Conservation (phyloP, 192 early-diverging fungal species). For the Linnemannia schmuckeri region DNA sequence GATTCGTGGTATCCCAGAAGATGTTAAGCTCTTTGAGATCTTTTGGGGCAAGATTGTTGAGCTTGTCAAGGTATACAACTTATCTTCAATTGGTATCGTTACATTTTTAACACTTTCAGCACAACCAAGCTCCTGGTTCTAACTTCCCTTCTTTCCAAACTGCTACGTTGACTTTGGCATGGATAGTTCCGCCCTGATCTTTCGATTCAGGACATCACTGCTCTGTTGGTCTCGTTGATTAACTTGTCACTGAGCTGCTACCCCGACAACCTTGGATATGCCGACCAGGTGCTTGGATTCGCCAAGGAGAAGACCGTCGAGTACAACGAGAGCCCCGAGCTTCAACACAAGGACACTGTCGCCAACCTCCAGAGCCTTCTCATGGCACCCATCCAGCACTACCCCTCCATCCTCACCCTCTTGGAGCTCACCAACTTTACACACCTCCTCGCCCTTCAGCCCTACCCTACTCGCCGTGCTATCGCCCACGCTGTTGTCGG, state of each 20-base stretch:
- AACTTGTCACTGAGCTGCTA: constrained; percentile 94
- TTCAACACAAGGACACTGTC: constrained; percentile 76
- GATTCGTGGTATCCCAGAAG: constrained; percentile 85
- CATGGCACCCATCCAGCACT: constrained; percentile 85
- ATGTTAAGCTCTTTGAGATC: constrained; percentile 93
- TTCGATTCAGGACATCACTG: constrained; percentile 91
- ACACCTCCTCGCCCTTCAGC: constrained; percentile 86
- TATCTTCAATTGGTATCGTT: not conserved
- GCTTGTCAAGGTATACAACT: constrained; percentile 78
- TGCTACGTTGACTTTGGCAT: not conserved
- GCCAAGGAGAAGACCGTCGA: constrained; percentile 83
- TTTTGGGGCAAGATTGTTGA: constrained; percentile 98
- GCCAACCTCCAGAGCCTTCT: constrained; percentile 87
- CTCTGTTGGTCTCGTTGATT: constrained; percentile 88
- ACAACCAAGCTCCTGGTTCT: not conserved
- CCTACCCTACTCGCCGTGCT: constrained; percentile 84
- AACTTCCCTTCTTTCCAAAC: not conserved
- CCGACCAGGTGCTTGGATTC: constrained; percentile 93
- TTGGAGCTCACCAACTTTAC: constrained; percentile 85
- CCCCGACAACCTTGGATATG: constrained; percentile 87
- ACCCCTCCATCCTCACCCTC: constrained; percentile 74
- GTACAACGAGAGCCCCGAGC: constrained; percentile 71
- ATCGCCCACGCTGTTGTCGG: constrained; percentile 85
- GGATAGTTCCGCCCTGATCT: constrained; percentile 89
- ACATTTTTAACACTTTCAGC: not conserved